A percentile compares a stretch with the other conserved stretches of the same genome.
These are phyloP conservation scores for Ensete ventricosum DNA, from an alignment of 176 grass and related monocot genomes.

Conservation along the genomic window DNA sequence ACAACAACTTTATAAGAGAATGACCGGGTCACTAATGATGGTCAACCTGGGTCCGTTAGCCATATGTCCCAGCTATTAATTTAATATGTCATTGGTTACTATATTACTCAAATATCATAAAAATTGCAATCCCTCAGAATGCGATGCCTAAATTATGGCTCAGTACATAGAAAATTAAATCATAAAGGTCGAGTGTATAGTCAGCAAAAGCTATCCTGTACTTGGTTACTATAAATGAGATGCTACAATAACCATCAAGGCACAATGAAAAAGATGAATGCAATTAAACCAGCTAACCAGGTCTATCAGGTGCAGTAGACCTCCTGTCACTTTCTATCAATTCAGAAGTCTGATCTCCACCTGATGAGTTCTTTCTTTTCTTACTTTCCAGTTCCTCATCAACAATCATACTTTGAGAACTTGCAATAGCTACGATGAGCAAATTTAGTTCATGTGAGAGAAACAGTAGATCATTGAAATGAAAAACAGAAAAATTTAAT, in stretches of 20 bases:
- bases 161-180: too few species aligned
- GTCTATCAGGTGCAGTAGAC: not conserved
- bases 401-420: conserved; percentile 31
- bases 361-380: conserved; percentile 16
- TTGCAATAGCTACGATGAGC: conserved; percentile 33
- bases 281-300: not conserved
- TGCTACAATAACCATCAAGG: not conserved
- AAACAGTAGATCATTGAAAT: not conserved
- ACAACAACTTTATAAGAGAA: not conserved
- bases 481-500: not conserved
- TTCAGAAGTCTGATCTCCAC: not conserved
- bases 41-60: too few species aligned
- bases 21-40: too few species aligned
- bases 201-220: not conserved
- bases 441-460: conserved; percentile 20
- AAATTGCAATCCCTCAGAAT: too few species aligned
- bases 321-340: conserved; percentile 1
- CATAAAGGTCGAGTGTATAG: not conserved
- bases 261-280: not conserved
- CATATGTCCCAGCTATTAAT: too few species aligned
- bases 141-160: not conserved
- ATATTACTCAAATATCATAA: too few species aligned
- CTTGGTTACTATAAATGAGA: too few species aligned
- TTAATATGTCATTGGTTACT: too few species aligned
- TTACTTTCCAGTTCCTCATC: conserved; percentile 31